phyloP scores from a whole-genome alignment of 768 basidiomycete genomes.

The Tephrocybe sp. region DNA sequence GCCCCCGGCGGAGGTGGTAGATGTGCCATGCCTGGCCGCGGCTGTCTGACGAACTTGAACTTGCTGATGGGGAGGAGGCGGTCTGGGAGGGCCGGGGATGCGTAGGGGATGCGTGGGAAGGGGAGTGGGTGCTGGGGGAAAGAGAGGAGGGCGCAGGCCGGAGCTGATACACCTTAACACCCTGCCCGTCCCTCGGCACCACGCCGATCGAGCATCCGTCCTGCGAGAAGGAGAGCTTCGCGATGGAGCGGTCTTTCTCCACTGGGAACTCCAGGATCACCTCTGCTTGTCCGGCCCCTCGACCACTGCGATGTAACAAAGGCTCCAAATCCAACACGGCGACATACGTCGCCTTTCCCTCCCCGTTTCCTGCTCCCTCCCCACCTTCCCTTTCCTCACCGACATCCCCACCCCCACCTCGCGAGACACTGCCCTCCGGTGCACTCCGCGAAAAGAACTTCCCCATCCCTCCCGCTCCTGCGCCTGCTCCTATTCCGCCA shows the following conservation, averaged over 20 bases:
- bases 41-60: too few relatives aligned
- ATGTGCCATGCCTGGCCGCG: conserved; percentile 55
- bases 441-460: conserved; percentile 65
- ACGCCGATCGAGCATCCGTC: conserved; percentile 56
- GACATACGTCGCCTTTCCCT: conserved; percentile 25
- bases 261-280: conserved; percentile 49
- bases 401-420: conserved; percentile 10
- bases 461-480: conserved; percentile 25
- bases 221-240: conserved; percentile 46
- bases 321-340: conserved; percentile 55
- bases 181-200: conserved; percentile 55
- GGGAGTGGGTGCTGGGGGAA: neutral
- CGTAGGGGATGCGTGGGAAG: neutral
- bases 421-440: conserved; percentile 38
- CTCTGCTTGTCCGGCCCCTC: conserved; percentile 15
- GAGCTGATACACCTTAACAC: conserved; percentile 46
- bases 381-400: conserved; percentile 7
- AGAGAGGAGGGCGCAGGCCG: conserved; percentile 17
- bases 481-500: neutral
- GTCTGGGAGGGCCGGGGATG: too few relatives aligned
- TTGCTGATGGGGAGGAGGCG: too few relatives aligned
- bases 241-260: conserved; percentile 46
- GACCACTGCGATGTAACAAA: conserved; percentile 13
- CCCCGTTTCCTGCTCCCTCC: conserved; percentile 16
- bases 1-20: conserved; percentile 71